Percentiles rank a stretch among this genome's conserved stretches.
These are phyloP conservation scores for Microsporum audouinii DNA, from an alignment of 2,329 filamentous ascomycete species.

Conservation along the genomic window DNA sequence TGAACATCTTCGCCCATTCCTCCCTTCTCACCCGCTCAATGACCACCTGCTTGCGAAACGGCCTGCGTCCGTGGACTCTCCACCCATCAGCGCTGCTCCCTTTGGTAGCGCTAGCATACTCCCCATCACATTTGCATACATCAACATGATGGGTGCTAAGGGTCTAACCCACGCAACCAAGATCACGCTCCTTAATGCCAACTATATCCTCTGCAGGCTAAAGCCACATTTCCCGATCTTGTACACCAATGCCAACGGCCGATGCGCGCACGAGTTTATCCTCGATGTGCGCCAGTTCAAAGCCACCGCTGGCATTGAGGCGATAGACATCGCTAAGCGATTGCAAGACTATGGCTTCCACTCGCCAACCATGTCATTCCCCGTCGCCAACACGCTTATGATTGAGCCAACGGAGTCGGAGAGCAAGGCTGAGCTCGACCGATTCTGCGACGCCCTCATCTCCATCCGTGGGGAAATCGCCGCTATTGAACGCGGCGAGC, in stretches of 20 bases:
- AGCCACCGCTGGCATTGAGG: slow-evolving; percentile 71
- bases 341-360: slow-evolving; percentile 97
- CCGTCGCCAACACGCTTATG: slow-evolving; percentile 90
- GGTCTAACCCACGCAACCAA: slow-evolving; percentile 84
- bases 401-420: slow-evolving; percentile 95
- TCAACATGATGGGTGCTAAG: slow-evolving; percentile 77
- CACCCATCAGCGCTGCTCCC: slow-evolving; percentile 63
- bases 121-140: slow-evolving; percentile 90
- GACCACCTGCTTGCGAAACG: slow-evolving; percentile 35
- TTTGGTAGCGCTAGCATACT: slow-evolving; percentile 86
- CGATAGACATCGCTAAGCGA: slow-evolving; percentile 90
- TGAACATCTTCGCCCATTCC: slow-evolving; percentile 61
- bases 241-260: slow-evolving; percentile 80
- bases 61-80: slow-evolving; percentile 37
- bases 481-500: slow-evolving; percentile 66
- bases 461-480: slow-evolving; percentile 76
- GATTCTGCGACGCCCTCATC: slow-evolving; percentile 83
- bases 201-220: slow-evolving; percentile 85
- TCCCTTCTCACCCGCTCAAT: slow-evolving; percentile 59
- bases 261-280: slow-evolving; percentile 96
- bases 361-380: slow-evolving; percentile 94
- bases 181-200: slow-evolving; percentile 87
- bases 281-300: slow-evolving; percentile 79
- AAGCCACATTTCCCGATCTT: slow-evolving; percentile 78
- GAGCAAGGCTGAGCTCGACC: slow-evolving; percentile 81